Conservation (phyloP, 495 filamentous ascomycete genomes). For the Aspergillus bertholletiae region DNA sequence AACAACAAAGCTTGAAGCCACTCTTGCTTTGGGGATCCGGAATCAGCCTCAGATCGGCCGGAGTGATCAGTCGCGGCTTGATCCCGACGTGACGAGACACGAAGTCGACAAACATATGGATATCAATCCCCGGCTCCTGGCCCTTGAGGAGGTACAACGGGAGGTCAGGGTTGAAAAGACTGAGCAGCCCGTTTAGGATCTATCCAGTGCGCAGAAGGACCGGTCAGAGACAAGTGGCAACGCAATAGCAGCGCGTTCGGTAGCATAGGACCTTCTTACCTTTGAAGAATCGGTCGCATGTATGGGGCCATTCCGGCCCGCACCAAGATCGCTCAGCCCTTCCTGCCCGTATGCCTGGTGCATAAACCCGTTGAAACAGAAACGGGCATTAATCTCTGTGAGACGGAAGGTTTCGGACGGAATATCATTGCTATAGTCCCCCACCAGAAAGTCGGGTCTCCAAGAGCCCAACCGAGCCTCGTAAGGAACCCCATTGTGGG, state of each 20-base stretch:
- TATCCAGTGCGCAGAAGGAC: background rate
- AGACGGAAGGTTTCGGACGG: constrained; percentile 34
- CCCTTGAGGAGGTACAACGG: constrained; percentile 37
- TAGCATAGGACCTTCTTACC: constrained; percentile 5
- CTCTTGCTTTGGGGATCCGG: constrained; percentile 3
- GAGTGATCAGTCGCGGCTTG: constrained; percentile 10
- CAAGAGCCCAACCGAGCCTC: constrained; percentile 30
- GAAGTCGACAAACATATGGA: constrained; percentile 27
- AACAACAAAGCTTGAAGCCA: constrained; percentile 24
- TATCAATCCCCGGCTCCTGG: constrained; percentile 29
- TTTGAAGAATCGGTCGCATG: constrained; percentile 4
- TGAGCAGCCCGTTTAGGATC: constrained; percentile 15
- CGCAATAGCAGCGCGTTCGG: too few species aligned
- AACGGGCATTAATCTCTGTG: constrained; percentile 46
- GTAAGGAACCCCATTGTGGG: background rate
- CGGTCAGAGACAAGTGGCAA: too few species aligned
- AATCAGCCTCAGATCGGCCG: constrained; percentile 17
- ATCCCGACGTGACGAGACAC: constrained; percentile 13
- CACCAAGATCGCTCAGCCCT: constrained; percentile 8
- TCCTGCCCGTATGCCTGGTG: constrained; percentile 18
- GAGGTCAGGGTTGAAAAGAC: constrained; percentile 19
- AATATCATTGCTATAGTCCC: too few species aligned
- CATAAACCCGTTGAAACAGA: constrained; percentile 37
- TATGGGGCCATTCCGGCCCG: constrained; percentile 3
- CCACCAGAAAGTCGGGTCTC: constrained; percentile 44